A percentile compares a stretch with the other conserved stretches of the same genome.
Conservation (phyloP, 2,329 filamentous ascomycete genomes). For the Aspergillus persii region DNA sequence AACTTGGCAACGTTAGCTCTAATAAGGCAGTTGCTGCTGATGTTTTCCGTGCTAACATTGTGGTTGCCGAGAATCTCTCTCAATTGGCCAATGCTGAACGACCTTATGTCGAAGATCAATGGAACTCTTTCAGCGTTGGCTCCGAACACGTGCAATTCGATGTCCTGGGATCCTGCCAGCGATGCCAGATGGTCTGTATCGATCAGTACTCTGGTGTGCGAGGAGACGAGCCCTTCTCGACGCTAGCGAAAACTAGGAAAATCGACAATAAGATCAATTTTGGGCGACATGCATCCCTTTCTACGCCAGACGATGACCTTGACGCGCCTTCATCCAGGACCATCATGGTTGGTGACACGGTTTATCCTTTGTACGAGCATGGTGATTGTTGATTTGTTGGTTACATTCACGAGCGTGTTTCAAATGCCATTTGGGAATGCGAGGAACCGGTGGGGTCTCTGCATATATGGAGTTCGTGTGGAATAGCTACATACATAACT, state of each 20-base stretch:
- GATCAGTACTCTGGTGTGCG: slow-evolving; percentile 78
- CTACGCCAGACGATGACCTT: slow-evolving; percentile 25
- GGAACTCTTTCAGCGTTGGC: slow-evolving; percentile 68
- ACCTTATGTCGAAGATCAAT: slow-evolving; percentile 78
- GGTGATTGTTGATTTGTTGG: slow-evolving; percentile 6
- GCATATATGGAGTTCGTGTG: not conserved
- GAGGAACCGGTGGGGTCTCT: not conserved
- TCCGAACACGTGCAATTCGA: slow-evolving; percentile 38
- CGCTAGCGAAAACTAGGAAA: slow-evolving; percentile 80
- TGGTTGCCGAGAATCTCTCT: slow-evolving; percentile 59
- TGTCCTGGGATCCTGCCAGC: slow-evolving; percentile 76
- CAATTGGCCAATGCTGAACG: slow-evolving; percentile 46
- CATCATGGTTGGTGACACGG: slow-evolving; percentile 42
- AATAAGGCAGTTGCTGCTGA: slow-evolving; percentile 63
- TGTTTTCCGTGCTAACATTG: slow-evolving; percentile 85
- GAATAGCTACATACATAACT: no score
- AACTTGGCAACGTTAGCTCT: slow-evolving; percentile 32
- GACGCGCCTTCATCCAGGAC: slow-evolving; percentile 20
- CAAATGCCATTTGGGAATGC: not conserved
- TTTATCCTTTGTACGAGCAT: slow-evolving; percentile 31
- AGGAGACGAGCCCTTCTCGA: slow-evolving; percentile 82
- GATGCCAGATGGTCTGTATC: slow-evolving; percentile 96
- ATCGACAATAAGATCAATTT: slow-evolving; percentile 85
- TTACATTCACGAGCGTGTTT: not conserved
- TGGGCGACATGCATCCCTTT: slow-evolving; percentile 67